Conservation (phyloP, 2,329 filamentous ascomycete genomes). For the Fonsecaea pugnacius region DNA sequence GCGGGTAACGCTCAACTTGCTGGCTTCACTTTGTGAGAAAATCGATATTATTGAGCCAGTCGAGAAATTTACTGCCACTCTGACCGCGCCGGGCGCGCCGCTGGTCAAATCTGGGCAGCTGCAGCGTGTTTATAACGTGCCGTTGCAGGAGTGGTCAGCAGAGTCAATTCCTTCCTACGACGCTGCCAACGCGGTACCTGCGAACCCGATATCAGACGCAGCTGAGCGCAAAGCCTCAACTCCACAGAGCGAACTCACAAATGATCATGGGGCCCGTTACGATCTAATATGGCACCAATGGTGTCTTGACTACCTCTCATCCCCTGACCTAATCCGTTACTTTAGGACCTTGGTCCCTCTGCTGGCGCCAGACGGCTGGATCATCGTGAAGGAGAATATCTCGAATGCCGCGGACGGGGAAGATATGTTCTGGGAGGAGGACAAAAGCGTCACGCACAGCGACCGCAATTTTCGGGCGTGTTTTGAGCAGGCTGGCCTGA, state of each 20-base stretch:
- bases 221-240: too few species aligned
- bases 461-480: slow-evolving; percentile 72
- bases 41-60: slow-evolving; percentile 89
- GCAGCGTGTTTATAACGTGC: slow-evolving; percentile 28
- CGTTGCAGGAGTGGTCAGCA: slow-evolving; percentile 28
- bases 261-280: slow-evolving; percentile 55
- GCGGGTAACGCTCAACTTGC: slow-evolving; percentile 75
- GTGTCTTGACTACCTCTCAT: slow-evolving; percentile 82
- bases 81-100: slow-evolving; percentile 46
- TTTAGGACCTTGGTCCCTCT: slow-evolving; percentile 63
- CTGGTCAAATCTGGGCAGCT: slow-evolving; percentile 27
- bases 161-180: slow-evolving; percentile 38
- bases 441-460: slow-evolving; percentile 77
- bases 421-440: slow-evolving; percentile 75
- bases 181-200: slow-evolving; percentile 68
- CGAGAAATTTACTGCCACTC: slow-evolving; percentile 72
- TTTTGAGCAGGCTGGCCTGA: slow-evolving; percentile 71
- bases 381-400: slow-evolving; percentile 83
- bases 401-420: slow-evolving; percentile 55
- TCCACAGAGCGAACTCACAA: slow-evolving; percentile 38
- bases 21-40: slow-evolving; percentile 69
- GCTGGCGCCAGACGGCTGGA: slow-evolving; percentile 51
- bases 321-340: slow-evolving; percentile 71
- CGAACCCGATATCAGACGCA: slow-evolving; percentile 57
- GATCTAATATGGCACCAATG: slow-evolving; percentile 89